Evolutionary conservation across 1,139 yeast species (phyloP), one percentile per base, ranked within the genome.

Genomic region (Meyerozyma elateridarum): DNA sequence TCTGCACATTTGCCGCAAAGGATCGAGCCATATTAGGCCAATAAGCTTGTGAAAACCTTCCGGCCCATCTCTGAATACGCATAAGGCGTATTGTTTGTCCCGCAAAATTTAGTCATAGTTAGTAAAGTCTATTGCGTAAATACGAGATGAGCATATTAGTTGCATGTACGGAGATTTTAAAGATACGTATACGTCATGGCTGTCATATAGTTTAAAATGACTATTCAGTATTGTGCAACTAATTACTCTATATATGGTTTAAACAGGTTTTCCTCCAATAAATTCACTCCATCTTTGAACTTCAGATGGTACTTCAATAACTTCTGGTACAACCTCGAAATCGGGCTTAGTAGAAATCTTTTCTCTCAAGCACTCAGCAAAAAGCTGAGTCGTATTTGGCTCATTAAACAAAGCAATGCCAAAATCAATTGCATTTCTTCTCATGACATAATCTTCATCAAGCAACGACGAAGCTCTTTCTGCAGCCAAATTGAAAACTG

Each of bases 341-440:
- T 58, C 54, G 28, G 54, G 52, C 59, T 81, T 80, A 32, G 63
- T 59, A 22, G 77, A 79, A 30, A 91, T 73, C 56, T 87, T 87
- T 36, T 66, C 76, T 48, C 76, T 76, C 63, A 91, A 73, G 44
- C 96, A 85, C 54, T 79, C 69, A 15, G 97, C 89, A 60, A 93
- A 91, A 47, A 93, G 68, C 49, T 79, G 59, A 4, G 96, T 82
- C 20, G 98, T 91, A 56, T 87, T 80, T 44, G 97, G 96, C 64
- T 91, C 98, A 55, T 91, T 91, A 69, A 91, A 89, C 57, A 91
- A 71, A 30, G 98, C 96, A 51, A 91, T 83, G 38, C 85, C 97
- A 59, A 93, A 91, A 61, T 91, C 99, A 64, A 91, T 93, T 33
- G 98, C 97, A 58, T 89, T 91, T 70, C 99, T 82, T 72, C 99